Base-by-base conservation (phyloP, 192 early-diverging fungal genomes). In the Coemansia sp. region DNA sequence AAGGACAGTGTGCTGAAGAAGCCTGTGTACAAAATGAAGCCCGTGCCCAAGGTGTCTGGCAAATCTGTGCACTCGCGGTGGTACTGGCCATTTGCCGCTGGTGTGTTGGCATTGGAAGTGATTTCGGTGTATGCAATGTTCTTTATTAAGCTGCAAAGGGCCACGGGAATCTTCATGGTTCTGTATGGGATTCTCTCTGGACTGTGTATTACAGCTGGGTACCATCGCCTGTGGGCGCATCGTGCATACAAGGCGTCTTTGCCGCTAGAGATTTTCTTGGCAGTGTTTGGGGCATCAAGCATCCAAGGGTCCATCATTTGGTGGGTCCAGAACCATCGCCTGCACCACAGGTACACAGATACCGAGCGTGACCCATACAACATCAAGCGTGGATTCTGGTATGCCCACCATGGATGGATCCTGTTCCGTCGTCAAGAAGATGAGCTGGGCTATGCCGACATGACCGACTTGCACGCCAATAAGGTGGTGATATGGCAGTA, bases 181-280 rank as follows among this genome's bases (percentile, higher is more conserved):
- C 43, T 77, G 12, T 79, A 79, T 53, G 94, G 94, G 67, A 87
- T 86, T 57, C 65, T 87, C 45, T 94, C 93, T 13, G 94, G 92
- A 0, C 74, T 95, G 33, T 94, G 95, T 37, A 91, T 94, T 63
- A 94, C 92, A n/a, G 92, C 91, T 40, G 93, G 92, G 42, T 92
- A 94, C 72, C 92, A 94, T 71, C 87, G 92, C 33, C 79, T 88
- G 48, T 94, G 89, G 90, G 83, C 89, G 29, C 92, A 94, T 76
- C 82, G 89, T 37, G 70, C 91, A 13, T 94, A 93, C 72, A 83
- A 65, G 48, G 91, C 88, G 31, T 84, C 85, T 16, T 67, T 63
- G 29, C 81, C 78, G 1, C 79, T 91, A 64, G 84, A 84, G 61
- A 64, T 87, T 33, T 74, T 87, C 15, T 68, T 90, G 59, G 75